Base-by-base conservation (phyloP, 495 filamentous ascomycete genomes). In the Diplogelasinospora grovesii region DNA sequence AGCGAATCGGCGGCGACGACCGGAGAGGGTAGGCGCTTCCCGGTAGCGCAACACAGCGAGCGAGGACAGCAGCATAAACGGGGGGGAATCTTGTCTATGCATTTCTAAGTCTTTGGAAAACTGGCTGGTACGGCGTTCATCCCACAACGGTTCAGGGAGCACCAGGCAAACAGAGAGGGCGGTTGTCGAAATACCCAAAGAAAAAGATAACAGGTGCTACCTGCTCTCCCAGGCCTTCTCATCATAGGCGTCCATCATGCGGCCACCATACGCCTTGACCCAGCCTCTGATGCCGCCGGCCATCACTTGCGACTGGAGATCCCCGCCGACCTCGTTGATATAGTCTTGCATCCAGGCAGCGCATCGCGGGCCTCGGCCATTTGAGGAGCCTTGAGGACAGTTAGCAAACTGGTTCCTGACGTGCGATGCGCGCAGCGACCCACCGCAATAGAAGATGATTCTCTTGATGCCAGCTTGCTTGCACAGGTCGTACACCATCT, bases 1-100 rank as follows among this genome's bases (percentile, higher is more conserved):
- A 78, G 59, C 60, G 74, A 44, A 78, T 78, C 49, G 74, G 74
- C 30, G 68, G 65, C 25, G 69, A 73, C 46, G 60, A 64, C 22
- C 31, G 57, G 29, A 29, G 54, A 40, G 53, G 53, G 3, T 49
- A 46, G 38, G 21, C 3, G 15, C 15, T 22, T 35, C 30, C n/a
- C n/a, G 19, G 2, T n/a, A 8, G 15, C 35, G 35, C 14, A 20
- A 16, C 20, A 13, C 35, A 16, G n/a, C 29, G 29, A 15, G 2
- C n/a, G 7, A 31, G n/a, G 28, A 13, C 15, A 4, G 27, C 28
- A 31, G 8, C 14, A 13, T 13, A 30, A 9, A n/a, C 10, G 8
- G 10, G 28, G 28, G n/a, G 18, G 8, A 11, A 15, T 31, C 28
- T 31, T 8, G 28, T 31, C 10, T 15, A 31, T 31, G 28, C 10